Evolutionary conservation across 495 filamentous ascomycete species (phyloP).

Genomic region (Coniosporium apollinis): DNA sequence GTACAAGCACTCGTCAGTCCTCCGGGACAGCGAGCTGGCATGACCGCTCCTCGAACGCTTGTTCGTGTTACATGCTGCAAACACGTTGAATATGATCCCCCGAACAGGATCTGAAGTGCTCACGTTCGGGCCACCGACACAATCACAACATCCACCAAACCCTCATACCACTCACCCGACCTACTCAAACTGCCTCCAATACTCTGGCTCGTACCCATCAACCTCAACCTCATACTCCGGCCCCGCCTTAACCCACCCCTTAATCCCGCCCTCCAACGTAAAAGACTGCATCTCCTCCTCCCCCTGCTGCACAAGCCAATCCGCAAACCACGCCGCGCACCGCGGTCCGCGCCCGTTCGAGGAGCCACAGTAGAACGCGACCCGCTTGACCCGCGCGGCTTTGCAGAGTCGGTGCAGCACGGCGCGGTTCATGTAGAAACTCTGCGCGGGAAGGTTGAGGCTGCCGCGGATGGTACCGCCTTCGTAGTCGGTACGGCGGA

Average conservation of each 20-base stretch:
- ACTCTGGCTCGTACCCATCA: slow-evolving; percentile 30
- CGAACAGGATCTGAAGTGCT: no score
- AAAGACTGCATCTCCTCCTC: slow-evolving; percentile 25
- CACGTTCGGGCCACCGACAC: no score
- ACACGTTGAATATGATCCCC: no score
- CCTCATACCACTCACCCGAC: no score
- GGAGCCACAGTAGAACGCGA: slow-evolving; percentile 34
- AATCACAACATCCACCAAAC: no score
- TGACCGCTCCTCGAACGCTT: no score
- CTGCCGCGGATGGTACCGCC: slow-evolving; percentile 28
- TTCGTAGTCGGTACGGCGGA: slow-evolving; percentile 26
- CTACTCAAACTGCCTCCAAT: slow-evolving; percentile 29
- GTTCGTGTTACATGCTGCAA: no score
- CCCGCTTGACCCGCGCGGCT: slow-evolving; percentile 26
- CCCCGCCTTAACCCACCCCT: slow-evolving; percentile 32
- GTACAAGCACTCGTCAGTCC: no score
- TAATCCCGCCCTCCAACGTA: slow-evolving; percentile 31
- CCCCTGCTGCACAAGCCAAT: slow-evolving; percentile 3
- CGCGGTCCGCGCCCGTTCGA: slow-evolving; percentile 28
- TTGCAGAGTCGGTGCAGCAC: slow-evolving; percentile 26
- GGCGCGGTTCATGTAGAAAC: slow-evolving; percentile 27
- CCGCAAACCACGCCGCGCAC: slow-evolving; percentile 33
- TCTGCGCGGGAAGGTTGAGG: slow-evolving; percentile 33
- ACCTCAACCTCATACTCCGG: slow-evolving; percentile 22
- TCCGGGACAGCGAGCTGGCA: no score